Base-by-base conservation (phyloP, 805 yeast genomes). In the Myxozyma melibiosi region DNA sequence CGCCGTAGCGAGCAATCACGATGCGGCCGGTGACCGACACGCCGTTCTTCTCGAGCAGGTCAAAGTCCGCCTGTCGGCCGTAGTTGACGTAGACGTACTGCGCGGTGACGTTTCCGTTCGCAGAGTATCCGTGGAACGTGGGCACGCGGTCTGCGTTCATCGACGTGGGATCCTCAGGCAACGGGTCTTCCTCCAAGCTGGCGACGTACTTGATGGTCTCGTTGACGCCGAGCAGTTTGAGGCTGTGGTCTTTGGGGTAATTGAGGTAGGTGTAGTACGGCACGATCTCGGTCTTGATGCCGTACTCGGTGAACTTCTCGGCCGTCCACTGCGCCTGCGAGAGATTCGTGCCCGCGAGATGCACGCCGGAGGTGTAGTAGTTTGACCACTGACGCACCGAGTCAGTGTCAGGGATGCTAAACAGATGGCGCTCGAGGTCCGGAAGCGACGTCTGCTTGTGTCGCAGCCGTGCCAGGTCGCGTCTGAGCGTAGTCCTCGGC, bases 401-500 rank as follows among this genome's bases (percentile, higher is more conserved):
- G 38, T 75, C 61, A 0, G 69, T 65, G 34, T 71, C 68, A 41
- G 81, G 66, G 2, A 74, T 65, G 22, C 73, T 73, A 48, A 88
- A 67, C 62, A 79, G 84, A 18, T 82, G 70, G 33, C 96, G 76
- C 63, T 86, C 84, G 30, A 86, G 78, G 61, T 90, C 97, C 8
- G 83, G 78, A 53, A 78, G 78, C 2, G 96, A 84, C 47, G 88
- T 68, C 51, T 75, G 79, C 34, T 83, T 78, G 31, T 85, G 84
- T 71, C 89, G 88, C 62, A 88, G 70, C 48, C 96, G 74, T 65
- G 92, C 79, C 66, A 87, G 82, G 70, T 91, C 97, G 62, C 96
- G 75, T 48, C 86, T 82, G 18, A 89, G 74, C 1, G 96, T 88
- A 1, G 97, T 88, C 55, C 96, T 72, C 1, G 96, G 97, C 14